These are phyloP conservation scores for Cyberlindnera mississippiensis DNA, from an alignment of 805 yeast genomes.

Conservation along the genomic window DNA sequence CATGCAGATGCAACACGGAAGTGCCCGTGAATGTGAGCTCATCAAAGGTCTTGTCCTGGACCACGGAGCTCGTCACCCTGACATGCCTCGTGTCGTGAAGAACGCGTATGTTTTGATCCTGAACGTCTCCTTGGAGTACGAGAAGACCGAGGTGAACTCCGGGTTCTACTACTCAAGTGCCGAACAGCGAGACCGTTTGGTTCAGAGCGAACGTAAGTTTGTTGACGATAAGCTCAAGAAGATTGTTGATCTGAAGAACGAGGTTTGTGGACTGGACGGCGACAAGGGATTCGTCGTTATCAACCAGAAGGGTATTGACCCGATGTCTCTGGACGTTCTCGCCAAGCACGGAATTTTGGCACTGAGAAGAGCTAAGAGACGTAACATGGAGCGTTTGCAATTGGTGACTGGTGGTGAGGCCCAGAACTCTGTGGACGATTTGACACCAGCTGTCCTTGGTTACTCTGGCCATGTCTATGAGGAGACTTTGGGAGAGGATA, in stretches of 20 bases:
- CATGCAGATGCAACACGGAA: slow-evolving; percentile 95
- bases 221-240: slow-evolving; percentile 91
- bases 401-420: slow-evolving; percentile 96
- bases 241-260: slow-evolving; percentile 88
- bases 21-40: slow-evolving; percentile 77
- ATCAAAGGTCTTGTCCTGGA: slow-evolving; percentile 90
- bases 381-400: slow-evolving; percentile 98
- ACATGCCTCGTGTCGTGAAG: slow-evolving; percentile 87
- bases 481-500: slow-evolving; percentile 94
- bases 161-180: slow-evolving; percentile 93
- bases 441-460: slow-evolving; percentile 76
- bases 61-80: slow-evolving; percentile 99
- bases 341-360: slow-evolving; percentile 94
- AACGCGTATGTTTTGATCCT: slow-evolving; percentile 84
- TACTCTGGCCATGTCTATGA: slow-evolving; percentile 88
- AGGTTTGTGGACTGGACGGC: slow-evolving; percentile 75
- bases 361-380: slow-evolving; percentile 94
- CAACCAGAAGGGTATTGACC: slow-evolving; percentile 98
- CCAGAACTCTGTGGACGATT: slow-evolving; percentile 94
- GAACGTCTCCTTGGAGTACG: slow-evolving; percentile 94
- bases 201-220: slow-evolving; percentile 87
- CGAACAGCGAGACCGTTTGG: slow-evolving; percentile 93
- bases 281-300: slow-evolving; percentile 85
- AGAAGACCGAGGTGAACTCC: slow-evolving; percentile 95
- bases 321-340: slow-evolving; percentile 91